These are phyloP conservation scores for Chlamydomonas urium DNA, from an alignment of 139 green algal genomes.

Conservation along the genomic window DNA sequence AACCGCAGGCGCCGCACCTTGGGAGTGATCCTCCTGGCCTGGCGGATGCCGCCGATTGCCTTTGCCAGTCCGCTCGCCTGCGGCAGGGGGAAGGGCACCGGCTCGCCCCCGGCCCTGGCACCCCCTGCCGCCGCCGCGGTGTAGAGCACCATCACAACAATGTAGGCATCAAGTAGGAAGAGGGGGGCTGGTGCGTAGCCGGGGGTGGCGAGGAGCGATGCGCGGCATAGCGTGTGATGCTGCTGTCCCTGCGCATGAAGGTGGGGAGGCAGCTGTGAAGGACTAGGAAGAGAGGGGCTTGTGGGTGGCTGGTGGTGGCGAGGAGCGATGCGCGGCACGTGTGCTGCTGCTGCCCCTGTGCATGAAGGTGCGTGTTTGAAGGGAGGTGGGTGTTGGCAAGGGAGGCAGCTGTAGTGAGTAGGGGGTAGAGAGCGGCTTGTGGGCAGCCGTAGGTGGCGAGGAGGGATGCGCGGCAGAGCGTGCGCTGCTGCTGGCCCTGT, in stretches of 20 bases:
- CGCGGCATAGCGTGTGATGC: conserved; percentile 58
- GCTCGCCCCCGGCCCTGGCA: background rate
- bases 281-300: too few relatives aligned
- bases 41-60: conserved; percentile 28
- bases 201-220: conserved; percentile 38
- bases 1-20: conserved; percentile 26
- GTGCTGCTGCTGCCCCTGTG: too few relatives aligned
- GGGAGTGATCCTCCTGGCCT: conserved; percentile 62
- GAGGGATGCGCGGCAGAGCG: too few relatives aligned
- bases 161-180: conserved; percentile 84
- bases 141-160: conserved; percentile 57
- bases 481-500: too few relatives aligned
- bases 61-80: conserved; percentile 39
- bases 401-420: too few relatives aligned
- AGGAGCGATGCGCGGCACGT: too few relatives aligned
- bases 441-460: too few relatives aligned
- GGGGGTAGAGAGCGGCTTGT: too few relatives aligned
- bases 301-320: too few relatives aligned
- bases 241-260: background rate
- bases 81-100: conserved; percentile 67
- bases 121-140: background rate
- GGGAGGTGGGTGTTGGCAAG: too few relatives aligned
- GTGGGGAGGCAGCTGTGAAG: background rate
- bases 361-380: too few relatives aligned
- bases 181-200: conserved; percentile 56